A percentile compares a stretch with the other conserved stretches of the same genome.
Evolutionary conservation across 1,139 yeast species (phyloP).

Genomic region (Geotrichum carabidarum): DNA sequence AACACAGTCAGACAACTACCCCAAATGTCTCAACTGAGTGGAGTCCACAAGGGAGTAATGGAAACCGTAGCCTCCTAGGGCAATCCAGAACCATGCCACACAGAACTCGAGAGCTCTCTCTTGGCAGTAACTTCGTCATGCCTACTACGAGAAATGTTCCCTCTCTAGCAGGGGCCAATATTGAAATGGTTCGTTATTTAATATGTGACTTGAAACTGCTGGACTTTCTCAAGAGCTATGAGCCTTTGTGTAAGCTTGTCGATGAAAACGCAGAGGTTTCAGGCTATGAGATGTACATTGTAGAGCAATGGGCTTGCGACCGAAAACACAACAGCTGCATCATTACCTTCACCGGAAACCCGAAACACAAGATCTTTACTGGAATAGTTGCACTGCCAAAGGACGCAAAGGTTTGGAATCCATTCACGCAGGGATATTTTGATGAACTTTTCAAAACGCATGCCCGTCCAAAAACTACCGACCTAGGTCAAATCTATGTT

Average conservation of each 20-base stretch:
- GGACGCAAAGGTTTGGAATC: conserved; percentile 54
- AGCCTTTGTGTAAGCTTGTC: conserved; percentile 23
- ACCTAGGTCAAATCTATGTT: conserved; percentile 60
- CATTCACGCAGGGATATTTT: conserved; percentile 51
- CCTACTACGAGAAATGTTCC: neutral
- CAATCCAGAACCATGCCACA: conserved; percentile 1
- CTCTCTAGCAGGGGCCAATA: neutral
- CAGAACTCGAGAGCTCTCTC: neutral
- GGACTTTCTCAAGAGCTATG: conserved; percentile 18
- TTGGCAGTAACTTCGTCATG: neutral
- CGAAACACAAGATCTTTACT: conserved; percentile 56
- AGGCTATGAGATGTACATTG: conserved; percentile 85
- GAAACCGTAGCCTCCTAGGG: neutral
- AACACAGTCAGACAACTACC: neutral
- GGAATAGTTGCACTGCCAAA: conserved; percentile 56
- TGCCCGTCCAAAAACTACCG: conserved; percentile 50
- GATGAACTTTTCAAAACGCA: conserved; percentile 62
- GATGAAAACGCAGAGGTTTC: conserved; percentile 24
- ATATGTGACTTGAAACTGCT: conserved; percentile 16
- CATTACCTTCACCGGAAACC: conserved; percentile 79
- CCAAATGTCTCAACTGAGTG: neutral
- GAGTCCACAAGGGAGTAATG: no score
- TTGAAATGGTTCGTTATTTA: conserved; percentile 14
- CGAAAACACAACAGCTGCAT: conserved; percentile 64
- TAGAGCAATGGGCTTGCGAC: conserved; percentile 88